Base-by-base conservation (phyloP, 108 stramenopile species). In the Cylindrotheca closterium region DNA sequence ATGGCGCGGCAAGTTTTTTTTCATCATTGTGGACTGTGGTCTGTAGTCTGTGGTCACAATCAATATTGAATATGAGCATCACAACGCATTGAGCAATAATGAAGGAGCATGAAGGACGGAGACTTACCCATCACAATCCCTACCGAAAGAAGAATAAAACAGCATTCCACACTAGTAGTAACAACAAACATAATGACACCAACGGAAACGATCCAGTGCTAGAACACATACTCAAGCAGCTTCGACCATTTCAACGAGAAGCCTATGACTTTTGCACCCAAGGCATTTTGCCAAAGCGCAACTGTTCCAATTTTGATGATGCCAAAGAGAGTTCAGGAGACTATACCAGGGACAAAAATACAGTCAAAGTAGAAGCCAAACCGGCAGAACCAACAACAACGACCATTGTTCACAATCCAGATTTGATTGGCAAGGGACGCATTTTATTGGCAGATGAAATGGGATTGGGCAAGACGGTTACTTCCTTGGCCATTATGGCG, bases 381-480 rank as follows among this genome's bases (percentile, higher is more conserved):
- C 33, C 26, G 17, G 29, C 2, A 28, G 29, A 22, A 4, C n/a
- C 55, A 37, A 25, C 7, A 63, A 18, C 30, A 51, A 10, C 19
- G n/a, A 5, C 46, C 23, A 23, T 65, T n/a, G 25, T 24, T 22
- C 21, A 65, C 15, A 33, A 64, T 25, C 56, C 63, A 31, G 17
- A 48, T 7, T 47, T 56, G 28, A 19, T 65, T 15, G 79, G 79
- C 17, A 74, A 76, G 17, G 95, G 95, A 21, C 74, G 93, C 19
- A 75, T 91, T 15, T 70, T 97, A 18, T 58, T 95, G 22, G 94
- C 85, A 3, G 96, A 97, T 61, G 96, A 97, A 66, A 96, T 96
- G 94, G 96, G 96, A 27, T 73, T 93, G 12, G 96, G 96, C 29
- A 97, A 96, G 73, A 90, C 93, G 12, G 51, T 91, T 1, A 85